phyloP scores from a whole-genome alignment of 1,284 basidiomycete genomes.

The Sanghuangporus sanghuang region DNA sequence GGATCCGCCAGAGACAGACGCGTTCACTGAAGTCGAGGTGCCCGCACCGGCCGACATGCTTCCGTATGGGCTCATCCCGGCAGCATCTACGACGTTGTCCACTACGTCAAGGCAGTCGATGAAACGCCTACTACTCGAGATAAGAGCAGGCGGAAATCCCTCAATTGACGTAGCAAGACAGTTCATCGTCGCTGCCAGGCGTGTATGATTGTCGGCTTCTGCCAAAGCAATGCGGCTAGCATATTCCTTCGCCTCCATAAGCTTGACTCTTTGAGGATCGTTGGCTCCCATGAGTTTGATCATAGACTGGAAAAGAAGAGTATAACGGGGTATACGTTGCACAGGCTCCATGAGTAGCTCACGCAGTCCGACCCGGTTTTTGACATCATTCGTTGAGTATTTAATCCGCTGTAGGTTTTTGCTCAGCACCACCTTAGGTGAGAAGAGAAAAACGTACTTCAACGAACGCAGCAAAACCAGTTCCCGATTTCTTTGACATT shows the following conservation, averaged over 20 bases:
- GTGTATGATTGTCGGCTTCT: constrained; percentile 89
- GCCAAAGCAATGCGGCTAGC: constrained; percentile 90
- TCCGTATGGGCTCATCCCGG: constrained; percentile 15
- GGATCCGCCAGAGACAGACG: constrained; percentile 21
- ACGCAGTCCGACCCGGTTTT: constrained; percentile 84
- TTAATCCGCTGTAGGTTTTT: constrained; percentile 66
- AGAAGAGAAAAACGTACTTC: constrained; percentile 52
- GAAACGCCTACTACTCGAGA: constrained; percentile 83
- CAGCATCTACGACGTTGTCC: constrained; percentile 60
- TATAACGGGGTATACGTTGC: constrained; percentile 97
- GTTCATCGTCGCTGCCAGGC: constrained; percentile 85
- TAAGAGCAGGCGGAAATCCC: constrained; percentile 83
- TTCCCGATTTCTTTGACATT: constrained; percentile 65
- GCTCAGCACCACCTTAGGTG: constrained; percentile 17
- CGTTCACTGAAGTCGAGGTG: neutral
- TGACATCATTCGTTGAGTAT: constrained; percentile 77
- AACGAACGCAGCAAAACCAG: constrained; percentile 74
- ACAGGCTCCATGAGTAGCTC: constrained; percentile 99
- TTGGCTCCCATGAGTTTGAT: constrained; percentile 77
- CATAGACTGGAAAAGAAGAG: constrained; percentile 88
- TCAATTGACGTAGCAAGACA: constrained; percentile 84
- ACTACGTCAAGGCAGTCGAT: constrained; percentile 95
- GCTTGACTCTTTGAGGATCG: constrained; percentile 75
- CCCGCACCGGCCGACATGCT: constrained; percentile 18
- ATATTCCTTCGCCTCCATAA: constrained; percentile 83